Evolutionary conservation across 2,329 filamentous ascomycete genomes (phyloP), one percentile per base, ranked within the genome.

Genomic region (Purpureocillium lavendulum): DNA sequence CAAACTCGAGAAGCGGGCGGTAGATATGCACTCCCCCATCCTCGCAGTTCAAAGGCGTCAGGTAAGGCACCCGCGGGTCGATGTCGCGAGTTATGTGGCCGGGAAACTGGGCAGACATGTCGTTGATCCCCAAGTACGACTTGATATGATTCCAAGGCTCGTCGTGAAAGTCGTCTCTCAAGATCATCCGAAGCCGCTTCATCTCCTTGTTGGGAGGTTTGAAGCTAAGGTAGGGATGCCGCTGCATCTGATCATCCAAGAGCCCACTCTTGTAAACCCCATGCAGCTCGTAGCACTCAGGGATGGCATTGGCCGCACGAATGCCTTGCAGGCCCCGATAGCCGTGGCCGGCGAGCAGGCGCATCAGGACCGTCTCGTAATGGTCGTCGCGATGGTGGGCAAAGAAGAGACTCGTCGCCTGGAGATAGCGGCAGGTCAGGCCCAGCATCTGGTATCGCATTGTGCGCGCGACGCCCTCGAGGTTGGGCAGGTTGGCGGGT

Each of bases 321-420:
- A 94, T 92, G 4, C 84, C 87, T 13, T 71, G 66, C 24, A 95
- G 65, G 0, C 86, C 88, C n/a, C 73, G 66, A n/a, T 76, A 75
- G 3, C 74, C 66, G 51, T 87, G 83, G 0, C 82, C 80, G 3
- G 69, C 67, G 8, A 82, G 61, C 29, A 97, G 60, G 32, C 92
- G 76, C 80, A 88, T 84, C 36, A 97, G 62, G 4, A 94, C 71
- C 0, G 89, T 96, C 64, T 98, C 92, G 40, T 88, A 84, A 54
- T 92, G 87, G 53, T 98, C 92, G 53, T 96, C 89, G 45, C 75
- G 69, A 57, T 98, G 92, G 56, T 98, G 92, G 4, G 82, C 92
- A 21, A 94, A 66, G 30, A 96, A 72, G 2, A 97, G 58, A 15
- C 76, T 75, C 4, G 60, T 62, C 4, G 84, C 74, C 0, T 63